phyloP scores from a whole-genome alignment of 1,284 basidiomycete species.

The Inonotus hispidus region DNA sequence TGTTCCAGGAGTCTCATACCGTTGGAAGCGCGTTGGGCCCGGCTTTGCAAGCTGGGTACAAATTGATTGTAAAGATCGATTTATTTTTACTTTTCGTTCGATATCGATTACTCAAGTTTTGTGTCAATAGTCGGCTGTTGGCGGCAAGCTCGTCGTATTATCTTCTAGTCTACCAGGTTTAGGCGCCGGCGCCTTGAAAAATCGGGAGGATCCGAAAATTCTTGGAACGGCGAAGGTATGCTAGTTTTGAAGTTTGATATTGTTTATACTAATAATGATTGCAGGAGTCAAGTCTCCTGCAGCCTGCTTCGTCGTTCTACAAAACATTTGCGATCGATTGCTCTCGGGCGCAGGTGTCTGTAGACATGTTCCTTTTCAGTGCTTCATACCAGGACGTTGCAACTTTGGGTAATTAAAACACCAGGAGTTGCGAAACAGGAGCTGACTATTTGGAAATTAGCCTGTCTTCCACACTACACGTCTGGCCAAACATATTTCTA shows the following conservation, averaged over 20 bases:
- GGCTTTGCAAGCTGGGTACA: slow-evolving; percentile 93
- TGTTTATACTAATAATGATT: slow-evolving; percentile 1
- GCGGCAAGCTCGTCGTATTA: slow-evolving; percentile 93
- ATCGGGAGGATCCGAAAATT: slow-evolving; percentile 94
- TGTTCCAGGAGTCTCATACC: slow-evolving; percentile 93
- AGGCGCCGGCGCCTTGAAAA: slow-evolving; percentile 91
- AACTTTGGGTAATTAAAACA: slow-evolving; percentile 58
- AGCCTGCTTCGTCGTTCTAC: slow-evolving; percentile 91
- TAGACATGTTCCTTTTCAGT: slow-evolving; percentile 99
- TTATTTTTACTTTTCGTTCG: neutral
- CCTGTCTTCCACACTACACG: slow-evolving; percentile 94
- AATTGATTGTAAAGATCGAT: slow-evolving; percentile 67
- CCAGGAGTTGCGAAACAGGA: neutral
- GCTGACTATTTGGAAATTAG: slow-evolving; percentile 33
- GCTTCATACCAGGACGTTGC: slow-evolving; percentile 94
- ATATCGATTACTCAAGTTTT: neutral
- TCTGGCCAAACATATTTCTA: slow-evolving; percentile 99
- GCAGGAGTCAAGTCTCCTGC: slow-evolving; percentile 81
- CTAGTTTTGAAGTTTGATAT: slow-evolving; percentile 9
- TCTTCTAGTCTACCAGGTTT: slow-evolving; percentile 84
- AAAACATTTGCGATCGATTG: slow-evolving; percentile 99
- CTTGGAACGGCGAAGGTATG: slow-evolving; percentile 88
- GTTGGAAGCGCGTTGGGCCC: slow-evolving; percentile 96
- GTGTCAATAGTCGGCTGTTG: slow-evolving; percentile 68
- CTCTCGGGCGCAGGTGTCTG: slow-evolving; percentile 93